phyloP scores from a whole-genome alignment of 768 basidiomycete species.

The Boletus sp. region DNA sequence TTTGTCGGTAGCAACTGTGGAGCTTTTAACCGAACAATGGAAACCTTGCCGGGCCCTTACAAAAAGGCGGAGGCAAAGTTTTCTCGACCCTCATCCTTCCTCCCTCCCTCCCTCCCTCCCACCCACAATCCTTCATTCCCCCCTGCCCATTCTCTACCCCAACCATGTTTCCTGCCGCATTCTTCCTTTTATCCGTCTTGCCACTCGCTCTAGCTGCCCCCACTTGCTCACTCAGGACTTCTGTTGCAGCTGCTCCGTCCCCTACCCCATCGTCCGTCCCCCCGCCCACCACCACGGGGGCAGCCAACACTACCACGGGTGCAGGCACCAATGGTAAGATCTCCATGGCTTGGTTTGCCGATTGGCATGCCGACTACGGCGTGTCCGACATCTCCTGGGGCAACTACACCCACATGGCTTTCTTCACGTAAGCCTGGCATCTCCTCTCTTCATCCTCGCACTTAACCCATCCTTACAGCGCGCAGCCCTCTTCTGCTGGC shows the following conservation, averaged over 20 bases:
- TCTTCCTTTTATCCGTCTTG: constrained; percentile 22
- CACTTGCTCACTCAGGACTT: constrained; percentile 18
- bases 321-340: constrained; percentile 33
- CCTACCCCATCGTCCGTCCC: background rate
- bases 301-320: constrained; percentile 14
- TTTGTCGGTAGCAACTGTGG: constrained; percentile 8
- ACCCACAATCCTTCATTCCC: constrained; percentile 18
- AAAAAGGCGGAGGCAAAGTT: constrained; percentile 3
- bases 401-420: constrained; percentile 65
- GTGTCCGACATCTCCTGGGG: constrained; percentile 58
- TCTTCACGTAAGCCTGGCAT: constrained; percentile 45
- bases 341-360: constrained; percentile 66
- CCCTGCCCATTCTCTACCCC: constrained; percentile 1
- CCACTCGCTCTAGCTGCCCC: constrained; percentile 31
- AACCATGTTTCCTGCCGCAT: constrained; percentile 16
- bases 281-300: constrained; percentile 8
- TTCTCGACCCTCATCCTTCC: no score
- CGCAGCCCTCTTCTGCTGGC: constrained; percentile 18
- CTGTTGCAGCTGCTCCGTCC: background rate
- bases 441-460: background rate
- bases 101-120: constrained; percentile 2
- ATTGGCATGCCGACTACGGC: constrained; percentile 54
- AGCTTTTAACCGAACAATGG: constrained; percentile 8
- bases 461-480: constrained; percentile 9
- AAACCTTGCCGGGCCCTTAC: background rate